A percentile compares a stretch with the other conserved stretches of the same genome.
These are phyloP conservation scores for Astrephomene gubernaculifera DNA, from an alignment of 139 green algal genomes.

Conservation along the genomic window DNA sequence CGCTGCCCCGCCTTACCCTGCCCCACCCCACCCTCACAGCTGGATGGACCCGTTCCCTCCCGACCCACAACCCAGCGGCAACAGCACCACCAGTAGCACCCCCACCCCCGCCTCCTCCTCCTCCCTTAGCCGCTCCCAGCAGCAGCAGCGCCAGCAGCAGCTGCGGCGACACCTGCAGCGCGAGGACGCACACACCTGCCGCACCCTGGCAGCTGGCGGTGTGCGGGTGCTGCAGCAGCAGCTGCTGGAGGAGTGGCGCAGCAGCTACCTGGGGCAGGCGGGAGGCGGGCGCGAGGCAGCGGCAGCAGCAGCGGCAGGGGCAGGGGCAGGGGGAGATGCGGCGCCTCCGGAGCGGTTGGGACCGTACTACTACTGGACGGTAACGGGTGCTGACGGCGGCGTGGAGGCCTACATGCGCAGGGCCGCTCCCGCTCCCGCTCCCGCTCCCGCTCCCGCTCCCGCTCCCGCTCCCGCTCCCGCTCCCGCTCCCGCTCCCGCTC, in stretches of 20 bases:
- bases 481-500: no score
- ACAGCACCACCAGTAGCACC: neutral
- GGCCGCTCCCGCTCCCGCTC: neutral
- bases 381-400: conserved; percentile 26
- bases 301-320: no score
- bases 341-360: conserved; percentile 40
- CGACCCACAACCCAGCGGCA: neutral
- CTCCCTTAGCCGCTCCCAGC: no score
- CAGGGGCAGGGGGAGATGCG: neutral
- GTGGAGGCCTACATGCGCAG: conserved; percentile 5
- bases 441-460: no score
- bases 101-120: neutral
- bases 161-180: neutral
- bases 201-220: conserved; percentile 4
- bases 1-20: neutral
- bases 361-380: conserved; percentile 22
- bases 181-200: neutral
- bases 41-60: conserved; percentile 3
- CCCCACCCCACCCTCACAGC: neutral
- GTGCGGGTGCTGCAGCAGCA: neutral
- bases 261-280: neutral
- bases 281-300: neutral
- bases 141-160: neutral
- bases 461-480: no score
- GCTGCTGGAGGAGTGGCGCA: conserved; percentile 20